phyloP scores from a whole-genome alignment of 495 filamentous ascomycete species.

The Penicillium chermesinum region DNA sequence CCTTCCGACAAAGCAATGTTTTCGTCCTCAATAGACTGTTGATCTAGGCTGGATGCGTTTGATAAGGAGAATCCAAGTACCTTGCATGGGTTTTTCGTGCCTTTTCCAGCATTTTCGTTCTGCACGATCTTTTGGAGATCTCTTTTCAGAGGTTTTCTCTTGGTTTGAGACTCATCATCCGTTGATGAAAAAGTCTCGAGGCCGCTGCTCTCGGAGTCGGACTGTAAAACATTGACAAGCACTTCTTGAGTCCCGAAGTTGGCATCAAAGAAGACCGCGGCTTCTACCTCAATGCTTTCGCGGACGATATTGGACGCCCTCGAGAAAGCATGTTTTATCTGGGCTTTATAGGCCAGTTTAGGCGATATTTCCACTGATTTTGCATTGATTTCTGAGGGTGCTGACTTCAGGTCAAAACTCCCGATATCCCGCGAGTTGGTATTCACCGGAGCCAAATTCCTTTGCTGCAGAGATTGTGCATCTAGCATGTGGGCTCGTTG shows the following conservation, averaged over 20 bases:
- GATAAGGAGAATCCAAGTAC: slow-evolving; percentile 19
- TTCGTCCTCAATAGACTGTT: slow-evolving; percentile 2
- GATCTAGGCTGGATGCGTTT: slow-evolving; percentile 9
- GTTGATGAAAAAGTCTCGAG: slow-evolving; percentile 8
- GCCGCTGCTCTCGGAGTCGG: slow-evolving; percentile 16
- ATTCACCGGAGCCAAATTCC: not conserved
- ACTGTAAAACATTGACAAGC: slow-evolving; percentile 7
- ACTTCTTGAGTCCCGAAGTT: slow-evolving; percentile 18
- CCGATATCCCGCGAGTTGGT: not conserved
- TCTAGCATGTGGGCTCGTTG: no score
- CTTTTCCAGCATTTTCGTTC: slow-evolving; percentile 2
- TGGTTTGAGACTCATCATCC: slow-evolving; percentile 5
- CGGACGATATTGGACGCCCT: slow-evolving; percentile 46
- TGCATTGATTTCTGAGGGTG: no score
- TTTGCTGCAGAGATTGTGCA: not conserved
- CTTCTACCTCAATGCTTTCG: slow-evolving; percentile 46
- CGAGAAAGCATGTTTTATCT: slow-evolving; percentile 15
- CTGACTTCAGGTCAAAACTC: no score
- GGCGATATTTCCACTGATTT: not conserved
- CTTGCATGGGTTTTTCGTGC: slow-evolving; percentile 7
- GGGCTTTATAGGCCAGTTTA: slow-evolving; percentile 2
- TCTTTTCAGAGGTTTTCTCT: not conserved
- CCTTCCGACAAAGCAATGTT: slow-evolving; percentile 12
- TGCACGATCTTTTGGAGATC: not conserved
- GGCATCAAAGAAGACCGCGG: slow-evolving; percentile 46